Base-by-base conservation (phyloP, 192 early-diverging fungal species). In the Entophlyctis luteolus region DNA sequence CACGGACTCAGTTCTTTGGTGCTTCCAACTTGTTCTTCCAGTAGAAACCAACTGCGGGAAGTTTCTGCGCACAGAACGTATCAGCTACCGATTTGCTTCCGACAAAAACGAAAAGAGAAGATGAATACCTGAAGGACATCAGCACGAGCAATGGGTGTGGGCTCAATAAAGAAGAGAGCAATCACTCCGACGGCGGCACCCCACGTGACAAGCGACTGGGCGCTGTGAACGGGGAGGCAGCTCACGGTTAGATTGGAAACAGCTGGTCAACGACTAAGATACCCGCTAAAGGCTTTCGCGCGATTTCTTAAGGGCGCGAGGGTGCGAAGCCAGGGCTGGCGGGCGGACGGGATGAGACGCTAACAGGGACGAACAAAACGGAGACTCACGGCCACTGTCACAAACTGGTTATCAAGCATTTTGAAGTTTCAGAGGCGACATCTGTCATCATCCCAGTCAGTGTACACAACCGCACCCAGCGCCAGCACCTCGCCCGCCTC, bases 21-120 rank as follows among this genome's bases (percentile, higher is more conserved):
- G 55, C 73, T 14, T 75, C 75, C 12, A 81, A 48, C 72, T 81
- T 81, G 49, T 72, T 59, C 56, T 77, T 55, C 80, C 80, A 81
- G 73, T 55, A 78, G 0, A 22, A 47, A 18, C 80, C 80, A 16
- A 78, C 69, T 48, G 78, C 69, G 34, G 80, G 80, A 25, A 81
- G 45, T 45, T 81, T 72, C 37, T 59, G 42, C 3, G 27, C 8
- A 45, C 2, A 10, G 16, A 22, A 23, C 35, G n/a, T 12, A 59
- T 53, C 5, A 53, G 22, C 39, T 25, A 4, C 27, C 42, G 4
- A 14, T 28, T 14, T 22, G 12, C 29, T 14, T 25, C 22, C 12
- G 31, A 39, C 28, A 54, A 27, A 72, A 28, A 59, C 28, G 8
- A 42, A 12, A 34, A 31, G 6, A 60, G 47, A 48, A 31, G 22